Percentiles rank a stretch among this genome's conserved stretches.
phyloP scores from a whole-genome alignment of 1,139 yeast genomes.

The Geotrichum carabidarum region DNA sequence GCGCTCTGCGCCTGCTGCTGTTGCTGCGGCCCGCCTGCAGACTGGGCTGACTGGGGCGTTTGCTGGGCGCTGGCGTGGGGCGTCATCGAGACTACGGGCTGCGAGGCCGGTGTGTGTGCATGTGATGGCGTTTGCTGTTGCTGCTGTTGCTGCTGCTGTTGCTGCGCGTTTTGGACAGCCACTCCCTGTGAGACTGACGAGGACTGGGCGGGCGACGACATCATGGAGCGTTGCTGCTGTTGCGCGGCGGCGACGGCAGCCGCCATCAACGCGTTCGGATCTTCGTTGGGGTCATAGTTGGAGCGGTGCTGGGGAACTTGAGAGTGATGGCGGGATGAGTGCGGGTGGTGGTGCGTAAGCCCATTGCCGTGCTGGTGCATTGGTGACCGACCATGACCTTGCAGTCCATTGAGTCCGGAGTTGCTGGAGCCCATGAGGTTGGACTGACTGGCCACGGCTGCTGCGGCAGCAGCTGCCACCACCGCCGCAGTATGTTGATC shows the following conservation, averaged over 20 bases:
- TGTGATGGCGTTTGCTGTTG: neutral
- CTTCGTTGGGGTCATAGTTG: neutral
- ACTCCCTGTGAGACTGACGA: too few relatives aligned
- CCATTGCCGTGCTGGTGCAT: neutral
- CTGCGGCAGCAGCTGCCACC: constrained; percentile 23
- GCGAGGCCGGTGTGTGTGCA: neutral
- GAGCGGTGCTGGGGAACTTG: constrained; percentile 3
- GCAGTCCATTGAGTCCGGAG: neutral
- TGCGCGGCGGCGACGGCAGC: constrained; percentile 16
- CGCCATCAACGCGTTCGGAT: constrained; percentile 12
- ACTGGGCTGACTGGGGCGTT: neutral
- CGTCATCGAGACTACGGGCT: neutral
- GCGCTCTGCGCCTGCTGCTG: neutral
- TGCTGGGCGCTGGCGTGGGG: neutral
- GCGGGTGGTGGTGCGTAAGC: neutral
- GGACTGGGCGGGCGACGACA: too few relatives aligned
- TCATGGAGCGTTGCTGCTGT: neutral
- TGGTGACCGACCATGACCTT: neutral
- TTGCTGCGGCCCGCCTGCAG: neutral
- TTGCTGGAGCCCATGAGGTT: neutral
- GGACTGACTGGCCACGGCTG: constrained; percentile 23
- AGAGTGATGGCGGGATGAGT: neutral
- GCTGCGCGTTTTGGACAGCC: constrained; percentile 3
- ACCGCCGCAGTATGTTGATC: constrained; percentile 23
- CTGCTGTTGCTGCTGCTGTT: constrained; percentile 18